phyloP scores from a whole-genome alignment of 1,284 basidiomycete species.

The Apiotrichum domesticum region DNA sequence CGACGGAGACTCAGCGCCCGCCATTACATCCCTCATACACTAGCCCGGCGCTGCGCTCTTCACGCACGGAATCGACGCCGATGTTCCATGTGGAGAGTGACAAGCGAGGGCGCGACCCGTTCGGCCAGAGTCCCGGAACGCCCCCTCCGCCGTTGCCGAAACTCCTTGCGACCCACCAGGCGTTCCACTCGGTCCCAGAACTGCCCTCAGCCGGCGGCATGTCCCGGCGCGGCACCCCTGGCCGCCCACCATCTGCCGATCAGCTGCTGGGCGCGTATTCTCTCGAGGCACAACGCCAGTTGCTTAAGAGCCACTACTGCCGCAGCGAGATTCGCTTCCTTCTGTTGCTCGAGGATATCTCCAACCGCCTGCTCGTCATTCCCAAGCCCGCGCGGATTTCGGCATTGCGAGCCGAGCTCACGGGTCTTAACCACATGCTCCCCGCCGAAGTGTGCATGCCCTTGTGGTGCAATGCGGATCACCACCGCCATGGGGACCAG shows the following conservation, averaged over 20 bases:
- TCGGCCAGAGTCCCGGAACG: constrained; percentile 23
- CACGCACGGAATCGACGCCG: constrained; percentile 6
- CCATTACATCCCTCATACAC: constrained; percentile 3
- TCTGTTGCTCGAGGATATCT: constrained; percentile 83
- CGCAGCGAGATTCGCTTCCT: constrained; percentile 89
- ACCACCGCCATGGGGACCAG: constrained; percentile 43
- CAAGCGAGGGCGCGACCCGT: constrained; percentile 27
- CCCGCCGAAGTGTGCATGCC: constrained; percentile 92
- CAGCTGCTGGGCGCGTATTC: constrained; percentile 57
- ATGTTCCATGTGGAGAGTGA: constrained; percentile 1
- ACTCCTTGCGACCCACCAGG: constrained; percentile 21
- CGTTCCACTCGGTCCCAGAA: constrained; percentile 57
- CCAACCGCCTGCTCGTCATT: constrained; percentile 81
- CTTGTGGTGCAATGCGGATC: constrained; percentile 77
- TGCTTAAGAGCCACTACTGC: constrained; percentile 84
- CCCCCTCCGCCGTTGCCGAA: constrained; percentile 5
- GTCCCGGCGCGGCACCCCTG: constrained; percentile 46
- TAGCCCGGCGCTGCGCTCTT: not conserved
- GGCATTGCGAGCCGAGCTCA: constrained; percentile 90
- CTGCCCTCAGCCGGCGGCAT: constrained; percentile 50
- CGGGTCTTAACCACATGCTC: constrained; percentile 89
- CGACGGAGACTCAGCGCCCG: not conserved
- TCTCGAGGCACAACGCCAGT: constrained; percentile 58
- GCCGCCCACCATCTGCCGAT: constrained; percentile 49
- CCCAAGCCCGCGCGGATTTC: constrained; percentile 92